A percentile compares a stretch with the other conserved stretches of the same genome.
These are phyloP conservation scores for Hericium rajendrae DNA, from an alignment of 768 basidiomycete species.

Conservation along the genomic window DNA sequence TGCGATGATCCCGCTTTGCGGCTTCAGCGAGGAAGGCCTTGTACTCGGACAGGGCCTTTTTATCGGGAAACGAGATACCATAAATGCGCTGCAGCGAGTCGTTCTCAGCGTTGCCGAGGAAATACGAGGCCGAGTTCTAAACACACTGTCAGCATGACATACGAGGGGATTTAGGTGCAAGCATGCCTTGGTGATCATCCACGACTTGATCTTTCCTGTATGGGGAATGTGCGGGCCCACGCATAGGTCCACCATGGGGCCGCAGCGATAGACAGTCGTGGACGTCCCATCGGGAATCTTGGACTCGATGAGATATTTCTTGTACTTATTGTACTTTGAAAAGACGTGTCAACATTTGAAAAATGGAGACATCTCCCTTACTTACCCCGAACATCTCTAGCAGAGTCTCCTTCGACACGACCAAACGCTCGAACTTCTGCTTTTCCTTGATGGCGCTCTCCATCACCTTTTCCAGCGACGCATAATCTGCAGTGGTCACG, in stretches of 20 bases:
- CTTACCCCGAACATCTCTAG: conserved; percentile 89
- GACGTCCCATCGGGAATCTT: conserved; percentile 95
- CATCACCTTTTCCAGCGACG: conserved; percentile 78
- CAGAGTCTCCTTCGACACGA: conserved; percentile 89
- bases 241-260: conserved; percentile 96
- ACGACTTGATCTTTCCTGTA: conserved; percentile 94
- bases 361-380: background rate
- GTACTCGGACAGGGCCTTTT: conserved; percentile 90
- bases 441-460: conserved; percentile 91
- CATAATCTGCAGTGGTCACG: conserved; percentile 76
- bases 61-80: conserved; percentile 98
- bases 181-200: conserved; percentile 88
- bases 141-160: background rate
- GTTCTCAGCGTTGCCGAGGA: conserved; percentile 87
- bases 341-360: background rate
- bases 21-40: conserved; percentile 95
- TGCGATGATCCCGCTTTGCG: conserved; percentile 94
- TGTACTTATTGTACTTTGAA: conserved; percentile 94
- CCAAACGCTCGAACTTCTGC: conserved; percentile 92
- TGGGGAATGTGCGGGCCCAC: conserved; percentile 97
- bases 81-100: conserved; percentile 95
- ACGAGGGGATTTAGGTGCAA: background rate
- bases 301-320: conserved; percentile 87
- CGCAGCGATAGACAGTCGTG: conserved; percentile 97
- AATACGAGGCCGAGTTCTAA: conserved; percentile 95